Evolutionary conservation across 2,329 filamentous ascomycete genomes (phyloP), one percentile per base, ranked within the genome.

Genomic region (Diatrype stigma): DNA sequence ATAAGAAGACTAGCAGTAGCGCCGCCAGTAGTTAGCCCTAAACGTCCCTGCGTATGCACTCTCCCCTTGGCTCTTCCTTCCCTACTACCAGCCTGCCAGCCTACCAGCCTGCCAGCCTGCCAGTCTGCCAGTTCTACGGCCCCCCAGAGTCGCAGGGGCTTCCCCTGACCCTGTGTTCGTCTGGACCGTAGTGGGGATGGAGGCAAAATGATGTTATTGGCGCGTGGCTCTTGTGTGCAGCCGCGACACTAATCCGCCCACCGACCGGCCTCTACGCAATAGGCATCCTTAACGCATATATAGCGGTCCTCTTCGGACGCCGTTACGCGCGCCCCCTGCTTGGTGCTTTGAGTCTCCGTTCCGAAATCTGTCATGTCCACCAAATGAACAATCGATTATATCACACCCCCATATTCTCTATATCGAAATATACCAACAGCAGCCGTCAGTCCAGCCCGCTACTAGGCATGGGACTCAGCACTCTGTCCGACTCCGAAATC

Each of bases 401-500:
- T 37, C 34, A 14, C 34, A 7, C 34, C 12, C 34, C 34, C n/a
- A 37, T 37, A 17, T 17, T 17, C 34, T 16, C n/a, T 12, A n/a
- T n/a, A n/a, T n/a, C n/a, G n/a, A n/a, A n/a, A n/a, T 16, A 37
- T 17, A 37, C 34, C 34, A 37, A 17, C 34, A 37, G 6, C 34
- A 14, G n/a, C 34, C 12, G 34, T 37, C 34, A 14, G 34, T 37
- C 34, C 6, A 37, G 14, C 34, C 12, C 16, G 19, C 40, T 23
- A 26, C 26, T 48, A 57, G 51, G 50, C 50, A 60, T 56, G 51
- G 47, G 35, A 22, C 23, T 28, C 51, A 48, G 47, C 38, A 23
- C 45, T 48, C 38, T 51, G 19, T 51, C 50, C 2, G 46, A 52
- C 12, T 48, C 53, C n/a, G 47, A 46, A 44, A 57, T 46, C 16